Percentiles rank a stretch among this genome's conserved stretches.
Conservation (phyloP, 1,139 yeast genomes). For the Groenewaldozyma sp. region DNA sequence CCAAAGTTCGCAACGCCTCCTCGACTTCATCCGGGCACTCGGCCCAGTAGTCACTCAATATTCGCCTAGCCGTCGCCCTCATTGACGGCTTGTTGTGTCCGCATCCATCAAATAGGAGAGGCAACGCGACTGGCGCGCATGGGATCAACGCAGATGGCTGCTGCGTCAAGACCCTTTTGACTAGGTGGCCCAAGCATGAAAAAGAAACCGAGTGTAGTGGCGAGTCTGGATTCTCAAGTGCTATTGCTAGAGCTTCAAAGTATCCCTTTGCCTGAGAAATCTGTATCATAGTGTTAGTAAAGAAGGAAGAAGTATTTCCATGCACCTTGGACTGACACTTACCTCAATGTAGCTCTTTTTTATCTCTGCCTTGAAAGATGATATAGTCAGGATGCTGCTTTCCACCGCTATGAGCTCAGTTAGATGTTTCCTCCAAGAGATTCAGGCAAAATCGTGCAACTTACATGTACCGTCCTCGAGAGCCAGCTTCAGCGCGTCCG, state of each 20-base stretch:
- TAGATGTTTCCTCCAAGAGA: no score
- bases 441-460: conserved; percentile 7
- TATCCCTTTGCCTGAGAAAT: conserved; percentile 41
- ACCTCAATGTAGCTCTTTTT: conserved; percentile 57
- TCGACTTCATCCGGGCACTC: conserved; percentile 52
- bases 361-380: conserved; percentile 55
- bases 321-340: conserved; percentile 4
- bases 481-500: conserved; percentile 13
- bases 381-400: conserved; percentile 36
- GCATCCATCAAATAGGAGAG: conserved; percentile 46
- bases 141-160: conserved; percentile 46
- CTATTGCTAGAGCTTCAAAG: conserved; percentile 47
- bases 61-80: conserved; percentile 43
- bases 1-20: conserved; percentile 38
- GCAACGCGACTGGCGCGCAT: conserved; percentile 44
- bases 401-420: conserved; percentile 15
- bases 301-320: not conserved
- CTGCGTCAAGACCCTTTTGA: conserved; percentile 70
- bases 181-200: conserved; percentile 63
- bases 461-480: conserved; percentile 12
- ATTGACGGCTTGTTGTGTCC: conserved; percentile 40
- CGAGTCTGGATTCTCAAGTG: conserved; percentile 35
- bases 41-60: conserved; percentile 62
- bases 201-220: conserved; percentile 45
- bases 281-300: not conserved